Conservation (phyloP, 805 yeast species). For the Pichia manshurica region DNA sequence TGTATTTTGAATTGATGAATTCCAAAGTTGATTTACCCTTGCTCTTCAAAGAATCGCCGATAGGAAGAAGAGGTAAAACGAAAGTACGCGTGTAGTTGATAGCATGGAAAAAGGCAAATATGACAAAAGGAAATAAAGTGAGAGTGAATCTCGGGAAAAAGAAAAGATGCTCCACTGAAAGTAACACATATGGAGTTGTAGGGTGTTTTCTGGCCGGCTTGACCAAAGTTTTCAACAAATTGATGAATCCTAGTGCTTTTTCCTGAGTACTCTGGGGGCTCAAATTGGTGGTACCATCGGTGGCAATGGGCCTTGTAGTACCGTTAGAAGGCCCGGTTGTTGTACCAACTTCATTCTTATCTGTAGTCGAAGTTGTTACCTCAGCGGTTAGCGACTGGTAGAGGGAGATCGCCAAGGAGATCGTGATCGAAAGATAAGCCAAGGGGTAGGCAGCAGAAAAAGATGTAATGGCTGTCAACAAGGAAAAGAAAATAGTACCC, state of each 20-base stretch:
- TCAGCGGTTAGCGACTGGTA: conserved; percentile 44
- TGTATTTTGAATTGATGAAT: conserved; percentile 44
- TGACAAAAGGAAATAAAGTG: conserved; percentile 65
- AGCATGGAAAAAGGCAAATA: conserved; percentile 79
- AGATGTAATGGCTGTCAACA: conserved; percentile 28
- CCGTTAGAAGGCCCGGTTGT: conserved; percentile 31
- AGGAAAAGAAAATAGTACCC: conserved; percentile 37
- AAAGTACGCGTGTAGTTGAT: conserved; percentile 62
- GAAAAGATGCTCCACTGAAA: conserved; percentile 49
- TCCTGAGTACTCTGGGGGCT: neutral
- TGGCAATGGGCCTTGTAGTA: no score
- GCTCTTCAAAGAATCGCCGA: conserved; percentile 23
- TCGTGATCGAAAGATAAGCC: conserved; percentile 58
- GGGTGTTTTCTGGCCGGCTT: conserved; percentile 10
- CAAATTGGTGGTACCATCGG: neutral
- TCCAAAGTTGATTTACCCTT: conserved; percentile 28
- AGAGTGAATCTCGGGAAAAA: conserved; percentile 55
- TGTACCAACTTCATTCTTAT: conserved; percentile 28
- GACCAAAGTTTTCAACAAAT: conserved; percentile 5
- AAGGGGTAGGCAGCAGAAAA: conserved; percentile 48
- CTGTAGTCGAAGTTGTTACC: conserved; percentile 5
- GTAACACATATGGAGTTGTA: conserved; percentile 51
- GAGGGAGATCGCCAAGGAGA: conserved; percentile 71
- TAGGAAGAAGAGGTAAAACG: conserved; percentile 53
- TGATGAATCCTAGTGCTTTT: neutral